Conservation (phyloP, 78 protist species). For the Dictyostelium purpureum region DNA sequence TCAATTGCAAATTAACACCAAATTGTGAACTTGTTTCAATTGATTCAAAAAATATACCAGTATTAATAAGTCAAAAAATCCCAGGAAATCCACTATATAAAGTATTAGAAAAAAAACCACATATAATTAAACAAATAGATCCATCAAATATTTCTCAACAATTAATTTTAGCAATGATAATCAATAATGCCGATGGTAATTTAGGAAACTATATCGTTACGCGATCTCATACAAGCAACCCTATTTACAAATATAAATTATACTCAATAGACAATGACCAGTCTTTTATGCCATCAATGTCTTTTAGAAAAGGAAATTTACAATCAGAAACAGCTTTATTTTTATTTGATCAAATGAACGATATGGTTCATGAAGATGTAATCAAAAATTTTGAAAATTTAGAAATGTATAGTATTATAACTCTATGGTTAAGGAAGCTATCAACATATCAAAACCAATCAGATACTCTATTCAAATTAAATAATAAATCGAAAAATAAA, state of each 20-base stretch:
- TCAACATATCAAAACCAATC: too few relatives aligned
- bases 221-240: not conserved
- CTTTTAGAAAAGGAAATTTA: too few relatives aligned
- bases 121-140: not conserved
- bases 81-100: not conserved
- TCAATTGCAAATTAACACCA: not conserved
- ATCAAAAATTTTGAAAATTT: not conserved
- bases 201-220: not conserved
- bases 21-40: not conserved
- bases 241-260: not conserved
- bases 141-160: not conserved
- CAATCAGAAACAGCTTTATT: not conserved
- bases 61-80: not conserved
- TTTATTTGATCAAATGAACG: not conserved
- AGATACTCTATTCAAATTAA: too few relatives aligned
- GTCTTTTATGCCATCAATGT: not conserved
- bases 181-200: not conserved
- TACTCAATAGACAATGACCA: not conserved
- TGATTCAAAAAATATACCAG: not conserved
- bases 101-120: not conserved
- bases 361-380: not conserved
- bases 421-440: too few relatives aligned
- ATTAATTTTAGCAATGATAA: not conserved
- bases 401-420: not conserved
- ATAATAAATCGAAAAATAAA: too few relatives aligned